Base-by-base conservation (phyloP, 1,139 yeast species). In the Taphrina betulina region DNA sequence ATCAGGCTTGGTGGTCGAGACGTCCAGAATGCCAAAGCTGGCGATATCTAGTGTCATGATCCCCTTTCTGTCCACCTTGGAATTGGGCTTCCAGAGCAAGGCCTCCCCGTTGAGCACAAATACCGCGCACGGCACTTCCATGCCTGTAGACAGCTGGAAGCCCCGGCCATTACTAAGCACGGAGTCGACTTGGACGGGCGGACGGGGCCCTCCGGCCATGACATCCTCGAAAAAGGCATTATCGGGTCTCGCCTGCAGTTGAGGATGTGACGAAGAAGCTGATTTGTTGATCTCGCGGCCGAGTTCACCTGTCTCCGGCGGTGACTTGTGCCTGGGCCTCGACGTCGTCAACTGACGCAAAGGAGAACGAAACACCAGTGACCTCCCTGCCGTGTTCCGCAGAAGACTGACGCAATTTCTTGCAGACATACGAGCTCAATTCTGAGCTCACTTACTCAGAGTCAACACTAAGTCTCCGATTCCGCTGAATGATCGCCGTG, bases 191-290 rank as follows among this genome's bases (percentile, higher is more conserved):
- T 42, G 50, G 2, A 43, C 50, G 10, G 56, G 56, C 3, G 50
- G 50, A 7, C 29, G 29, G 2, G 50, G 50, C 17, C 50, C 50
- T 4, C 50, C 56, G 10, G 56, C 56, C 29, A 52, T 36, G 43
- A 52, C 50, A 35, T 52, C 56, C n/a, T 52, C 56, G 40, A 52
- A 52, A 22, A 52, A 52, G 24, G 42, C 42, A 42, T 42, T 42
- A 20, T 50, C 54, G 24, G 54, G 54, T 10, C 54, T 33, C 5
- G 54, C 46, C 41, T 50, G 35, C 26, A 46, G 20, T 10, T 36
- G 35, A 22, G 53, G 43, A 24, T 26, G 23, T n/a, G 24, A 28
- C 17, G 42, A 29, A 19, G 53, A 46, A 10, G 53, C 53, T 2
- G 53, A 35, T 19, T 26, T 46, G 34, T 24, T 26, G 36, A 43